phyloP scores from a whole-genome alignment of 169 alveolate species.

The Plasmodium malariae region DNA sequence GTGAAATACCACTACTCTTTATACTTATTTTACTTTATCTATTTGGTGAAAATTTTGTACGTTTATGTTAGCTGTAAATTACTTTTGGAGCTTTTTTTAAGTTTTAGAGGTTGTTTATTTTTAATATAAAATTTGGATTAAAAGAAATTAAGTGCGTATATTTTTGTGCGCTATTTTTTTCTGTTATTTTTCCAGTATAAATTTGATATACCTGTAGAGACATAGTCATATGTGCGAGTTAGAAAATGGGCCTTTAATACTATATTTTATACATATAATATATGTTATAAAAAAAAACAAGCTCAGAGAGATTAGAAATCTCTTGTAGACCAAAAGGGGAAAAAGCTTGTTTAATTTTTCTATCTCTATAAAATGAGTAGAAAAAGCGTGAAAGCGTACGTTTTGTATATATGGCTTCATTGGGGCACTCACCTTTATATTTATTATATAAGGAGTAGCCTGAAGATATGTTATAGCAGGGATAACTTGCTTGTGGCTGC shows the following conservation, averaged over 20 bases:
- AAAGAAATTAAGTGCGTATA: too few relatives aligned
- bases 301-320: constrained; percentile 95
- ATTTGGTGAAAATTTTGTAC: not conserved
- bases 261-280: too few relatives aligned
- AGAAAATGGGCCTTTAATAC: too few relatives aligned
- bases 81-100: constrained; percentile 78
- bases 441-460: constrained; percentile 30
- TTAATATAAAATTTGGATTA: too few relatives aligned
- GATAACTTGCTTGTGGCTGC: constrained; percentile 92
- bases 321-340: constrained; percentile 94
- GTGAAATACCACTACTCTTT: constrained; percentile 93
- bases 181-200: too few relatives aligned
- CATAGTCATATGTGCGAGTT: constrained; percentile 95
- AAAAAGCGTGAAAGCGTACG: constrained; percentile 94
- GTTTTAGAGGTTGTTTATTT: constrained; percentile 9
- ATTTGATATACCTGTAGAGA: constrained; percentile 88
- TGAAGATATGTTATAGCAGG: constrained; percentile 74
- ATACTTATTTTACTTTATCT: constrained; percentile 86
- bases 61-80: too few relatives aligned
- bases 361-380: constrained; percentile 92
- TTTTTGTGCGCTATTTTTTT: too few relatives aligned
- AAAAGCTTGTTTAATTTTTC: constrained; percentile 93
- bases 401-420: too few relatives aligned
- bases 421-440: constrained; percentile 42
- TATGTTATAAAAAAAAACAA: too few relatives aligned